A percentile compares a stretch with the other conserved stretches of the same genome.
These are phyloP conservation scores for Sclerotinia glacialis DNA, from an alignment of 2,329 filamentous ascomycete species.

Conservation along the genomic window DNA sequence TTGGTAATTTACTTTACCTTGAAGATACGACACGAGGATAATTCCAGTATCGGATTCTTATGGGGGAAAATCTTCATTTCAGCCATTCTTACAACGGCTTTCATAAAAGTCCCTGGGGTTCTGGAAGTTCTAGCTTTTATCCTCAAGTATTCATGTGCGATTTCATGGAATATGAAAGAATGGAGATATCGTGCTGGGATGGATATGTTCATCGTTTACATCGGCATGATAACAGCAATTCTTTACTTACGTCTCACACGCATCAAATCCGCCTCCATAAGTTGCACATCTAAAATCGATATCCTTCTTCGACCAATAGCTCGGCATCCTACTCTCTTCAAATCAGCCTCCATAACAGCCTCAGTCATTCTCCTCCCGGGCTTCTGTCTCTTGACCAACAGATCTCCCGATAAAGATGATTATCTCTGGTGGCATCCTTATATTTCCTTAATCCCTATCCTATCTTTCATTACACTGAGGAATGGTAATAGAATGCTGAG, in stretches of 20 bases:
- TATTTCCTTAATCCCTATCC: constrained; percentile 52
- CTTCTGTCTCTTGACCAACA: constrained; percentile 30
- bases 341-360: constrained; percentile 25
- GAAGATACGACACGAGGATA: constrained; percentile 43
- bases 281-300: constrained; percentile 33
- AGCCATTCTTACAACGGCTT: constrained; percentile 42
- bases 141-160: constrained; percentile 45
- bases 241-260: constrained; percentile 40
- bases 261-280: constrained; percentile 29
- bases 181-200: constrained; percentile 51
- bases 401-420: constrained; percentile 40
- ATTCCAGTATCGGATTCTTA: constrained; percentile 45
- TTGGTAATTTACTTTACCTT: constrained; percentile 55
- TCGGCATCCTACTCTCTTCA: constrained; percentile 23
- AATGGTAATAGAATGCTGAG: constrained; percentile 47
- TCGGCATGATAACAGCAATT: constrained; percentile 53
- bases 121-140: constrained; percentile 45
- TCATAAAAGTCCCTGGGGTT: constrained; percentile 43
- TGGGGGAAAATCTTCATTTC: constrained; percentile 49
- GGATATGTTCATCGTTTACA: constrained; percentile 55
- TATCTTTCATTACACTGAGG: constrained; percentile 52
- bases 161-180: constrained; percentile 49
- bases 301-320: constrained; percentile 25
- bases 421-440: constrained; percentile 54
- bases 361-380: constrained; percentile 29